Evolutionary conservation across 1,284 basidiomycete genomes (phyloP), one percentile per base, ranked within the genome.

Genomic region (Microbotryomycetes sp.): DNA sequence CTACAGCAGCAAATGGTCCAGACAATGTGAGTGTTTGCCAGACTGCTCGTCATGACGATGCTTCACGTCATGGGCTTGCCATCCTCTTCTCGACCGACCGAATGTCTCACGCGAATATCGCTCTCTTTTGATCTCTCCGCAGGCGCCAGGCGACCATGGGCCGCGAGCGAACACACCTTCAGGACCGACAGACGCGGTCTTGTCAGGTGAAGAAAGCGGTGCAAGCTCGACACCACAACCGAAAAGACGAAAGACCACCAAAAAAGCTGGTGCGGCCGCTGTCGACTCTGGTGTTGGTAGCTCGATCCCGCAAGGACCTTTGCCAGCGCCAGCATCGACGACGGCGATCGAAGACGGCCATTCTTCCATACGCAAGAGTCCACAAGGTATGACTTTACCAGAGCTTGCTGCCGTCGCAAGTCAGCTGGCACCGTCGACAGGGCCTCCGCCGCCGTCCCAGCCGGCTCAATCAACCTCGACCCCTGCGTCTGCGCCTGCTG

Each of bases 341-440:
- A 5, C 49, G 61, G 5, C 64, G 62, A 46, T 51, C 62, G 19
- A 54, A 54, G 46, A 25, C 1, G 50, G 45, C 36, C 31, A 49
- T 3, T 15, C 49, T 19, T 4, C 7, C 5, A 46, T 31, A 1
- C 48, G 52, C 1, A 19, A 49, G 7, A 55, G 53, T n/a, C 58
- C 64, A 32, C 61, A 60, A 14, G 28, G 67, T 5, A 59, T 59
- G 50, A 58, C 50, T 15, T 54, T 69, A 2, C 62, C 58, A 22
- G 67, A 69, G 23, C 65, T 69, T 6, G 67, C 65, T 12, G 60
- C 65, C 2, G 60, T 65, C 19, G 67, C 65, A 16, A 30, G 26
- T 16, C 31, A 31, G 15, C 31, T 55, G 53, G 30, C 53, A 25
- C 42, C 53, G 12, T 22, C 50, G n/a, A 19, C 49, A 29, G 25